A percentile compares a stretch with the other conserved stretches of the same genome.
Conservation (phyloP, 2,329 filamentous ascomycete species). For the Fusarium pseudograminearum region DNA sequence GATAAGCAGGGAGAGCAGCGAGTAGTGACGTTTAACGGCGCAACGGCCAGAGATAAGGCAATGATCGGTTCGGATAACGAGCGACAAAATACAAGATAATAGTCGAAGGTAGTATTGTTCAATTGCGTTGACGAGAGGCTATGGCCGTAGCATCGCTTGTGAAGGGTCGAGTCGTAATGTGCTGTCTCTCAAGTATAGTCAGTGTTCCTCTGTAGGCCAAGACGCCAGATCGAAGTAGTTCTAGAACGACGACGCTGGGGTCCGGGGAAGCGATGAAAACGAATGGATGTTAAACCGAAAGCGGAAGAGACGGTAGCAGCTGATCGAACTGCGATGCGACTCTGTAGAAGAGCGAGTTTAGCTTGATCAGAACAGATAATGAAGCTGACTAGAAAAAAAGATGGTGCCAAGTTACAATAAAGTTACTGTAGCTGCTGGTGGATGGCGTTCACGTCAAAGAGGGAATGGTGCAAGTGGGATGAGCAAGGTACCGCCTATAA, state of each 20-base stretch:
- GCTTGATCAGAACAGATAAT: neutral
- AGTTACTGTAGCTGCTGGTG: constrained; percentile 14
- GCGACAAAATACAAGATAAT: constrained; percentile 24
- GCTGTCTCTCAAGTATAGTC: constrained; percentile 9
- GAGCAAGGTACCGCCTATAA: constrained; percentile 35
- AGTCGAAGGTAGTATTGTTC: constrained; percentile 1
- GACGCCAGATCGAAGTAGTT: constrained; percentile 24
- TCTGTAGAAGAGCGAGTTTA: neutral
- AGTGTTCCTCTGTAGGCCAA: constrained; percentile 17
- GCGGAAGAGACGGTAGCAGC: neutral
- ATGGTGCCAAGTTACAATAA: constrained; percentile 26
- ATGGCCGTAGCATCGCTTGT: constrained; percentile 45
- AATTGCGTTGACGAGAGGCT: constrained; percentile 12
- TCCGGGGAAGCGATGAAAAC: neutral
- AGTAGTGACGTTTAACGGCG: constrained; percentile 17
- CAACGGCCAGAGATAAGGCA: constrained; percentile 16
- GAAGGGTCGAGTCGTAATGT: constrained; percentile 23
- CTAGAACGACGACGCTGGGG: constrained; percentile 23
- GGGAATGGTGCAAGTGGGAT: constrained; percentile 32
- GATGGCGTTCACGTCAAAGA: constrained; percentile 31
- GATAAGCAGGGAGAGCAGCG: constrained; percentile 10
- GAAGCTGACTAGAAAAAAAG: constrained; percentile 11
- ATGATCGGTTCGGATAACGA: constrained; percentile 29
- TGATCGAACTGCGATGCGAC: neutral
- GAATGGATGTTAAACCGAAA: neutral